A percentile compares a stretch with the other conserved stretches of the same genome.
These are phyloP conservation scores for Raphanus hybrid DNA, from an alignment of 441 rosid genomes.

Conservation along the genomic window DNA sequence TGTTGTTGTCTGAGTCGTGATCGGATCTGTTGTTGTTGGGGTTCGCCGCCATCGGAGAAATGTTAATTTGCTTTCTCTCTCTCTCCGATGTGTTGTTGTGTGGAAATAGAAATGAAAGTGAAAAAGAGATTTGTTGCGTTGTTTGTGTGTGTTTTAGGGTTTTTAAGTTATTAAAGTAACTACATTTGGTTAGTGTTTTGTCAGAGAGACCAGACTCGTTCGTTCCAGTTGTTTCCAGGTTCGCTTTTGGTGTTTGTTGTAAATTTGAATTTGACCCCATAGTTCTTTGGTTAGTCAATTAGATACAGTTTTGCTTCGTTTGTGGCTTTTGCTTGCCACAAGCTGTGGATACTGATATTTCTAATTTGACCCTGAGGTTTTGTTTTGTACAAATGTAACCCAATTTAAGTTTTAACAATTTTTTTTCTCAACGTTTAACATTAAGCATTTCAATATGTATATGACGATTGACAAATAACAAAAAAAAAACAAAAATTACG, in stretches of 20 bases:
- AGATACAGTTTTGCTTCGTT: background rate
- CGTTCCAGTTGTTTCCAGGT: conserved; percentile 3
- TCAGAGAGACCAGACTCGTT: background rate
- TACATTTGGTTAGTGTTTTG: background rate
- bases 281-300: background rate
- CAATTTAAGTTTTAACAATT: background rate
- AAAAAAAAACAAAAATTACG: no score
- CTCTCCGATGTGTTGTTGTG: conserved; percentile 4
- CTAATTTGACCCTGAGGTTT: conserved; percentile 4
- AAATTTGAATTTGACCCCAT: conserved; percentile 10
- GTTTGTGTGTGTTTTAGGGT: conserved; percentile 6
- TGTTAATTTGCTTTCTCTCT: background rate
- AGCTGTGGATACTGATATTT: background rate
- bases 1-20: conserved; percentile 39
- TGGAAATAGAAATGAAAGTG: background rate
- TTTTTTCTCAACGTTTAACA: background rate
- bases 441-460: no score
- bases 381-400: background rate
- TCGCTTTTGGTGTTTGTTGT: background rate
- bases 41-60: conserved; percentile 35
- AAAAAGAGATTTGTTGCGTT: background rate
- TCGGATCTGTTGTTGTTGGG: conserved; percentile 43
- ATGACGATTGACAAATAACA: no score
- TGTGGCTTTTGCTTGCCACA: background rate
- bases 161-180: conserved; percentile 14